phyloP scores from a whole-genome alignment of 2,329 filamentous ascomycete species.

The Aspergillus fijiensis region DNA sequence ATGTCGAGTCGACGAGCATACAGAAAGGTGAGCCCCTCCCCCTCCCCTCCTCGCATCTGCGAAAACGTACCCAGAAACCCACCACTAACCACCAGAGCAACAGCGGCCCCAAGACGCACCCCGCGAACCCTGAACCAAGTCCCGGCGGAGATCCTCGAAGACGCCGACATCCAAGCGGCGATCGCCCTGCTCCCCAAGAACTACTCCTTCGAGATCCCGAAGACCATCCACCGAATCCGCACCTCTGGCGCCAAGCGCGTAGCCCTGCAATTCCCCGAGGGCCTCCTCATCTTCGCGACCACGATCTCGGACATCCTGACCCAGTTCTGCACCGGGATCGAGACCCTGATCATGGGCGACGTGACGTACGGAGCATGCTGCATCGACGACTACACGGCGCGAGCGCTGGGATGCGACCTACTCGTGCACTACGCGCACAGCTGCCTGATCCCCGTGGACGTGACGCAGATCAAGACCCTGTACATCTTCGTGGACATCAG shows the following conservation, averaged over 20 bases:
- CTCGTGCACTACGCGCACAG: slow-evolving; percentile 97
- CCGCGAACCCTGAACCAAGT: slow-evolving; percentile 88
- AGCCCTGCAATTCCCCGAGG: slow-evolving; percentile 96
- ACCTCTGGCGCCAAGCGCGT: slow-evolving; percentile 76
- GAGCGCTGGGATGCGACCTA: slow-evolving; percentile 89
- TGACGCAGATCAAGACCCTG: slow-evolving; percentile 93
- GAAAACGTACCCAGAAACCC: slow-evolving; percentile 2
- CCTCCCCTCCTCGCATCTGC: not conserved
- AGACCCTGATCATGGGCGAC: slow-evolving; percentile 98
- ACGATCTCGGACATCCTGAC: slow-evolving; percentile 96
- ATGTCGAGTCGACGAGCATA: slow-evolving; percentile 60
- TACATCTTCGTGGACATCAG: slow-evolving; percentile 98
- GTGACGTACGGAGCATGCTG: slow-evolving; percentile 98
- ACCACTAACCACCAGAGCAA: slow-evolving; percentile 5
- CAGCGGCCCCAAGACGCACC: slow-evolving; percentile 70
- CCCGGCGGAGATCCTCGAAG: slow-evolving; percentile 79
- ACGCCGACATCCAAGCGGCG: slow-evolving; percentile 81
- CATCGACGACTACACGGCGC: slow-evolving; percentile 96
- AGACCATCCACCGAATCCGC: slow-evolving; percentile 93
- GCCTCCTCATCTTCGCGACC: slow-evolving; percentile 89
- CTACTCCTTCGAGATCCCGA: slow-evolving; percentile 98
- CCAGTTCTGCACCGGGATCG: slow-evolving; percentile 86
- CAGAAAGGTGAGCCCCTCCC: slow-evolving; percentile 32
- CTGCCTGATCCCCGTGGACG: slow-evolving; percentile 91
- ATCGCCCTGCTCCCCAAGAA: slow-evolving; percentile 87